A percentile compares a stretch with the other conserved stretches of the same genome.
phyloP scores from a whole-genome alignment of 1,139 yeast genomes.

The Blastobotrys indianensis region DNA sequence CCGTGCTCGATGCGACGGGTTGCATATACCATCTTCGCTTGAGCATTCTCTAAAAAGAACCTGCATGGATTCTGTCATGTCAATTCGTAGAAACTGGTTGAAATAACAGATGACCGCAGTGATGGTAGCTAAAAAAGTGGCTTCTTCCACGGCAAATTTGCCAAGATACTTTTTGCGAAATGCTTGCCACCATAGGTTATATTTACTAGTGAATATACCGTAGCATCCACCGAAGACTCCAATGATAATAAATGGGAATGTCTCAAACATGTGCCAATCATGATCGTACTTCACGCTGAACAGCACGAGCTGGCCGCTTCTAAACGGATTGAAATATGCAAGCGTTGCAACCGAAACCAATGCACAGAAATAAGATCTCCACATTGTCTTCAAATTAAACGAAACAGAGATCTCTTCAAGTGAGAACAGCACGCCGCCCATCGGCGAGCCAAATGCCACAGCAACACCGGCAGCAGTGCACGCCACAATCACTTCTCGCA shows the following conservation, averaged over 20 bases:
- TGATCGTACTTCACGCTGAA: conserved; percentile 83
- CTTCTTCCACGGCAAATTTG: conserved; percentile 62
- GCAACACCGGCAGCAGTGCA: conserved; percentile 94
- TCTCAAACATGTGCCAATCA: conserved; percentile 82
- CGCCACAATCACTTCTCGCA: conserved; percentile 63
- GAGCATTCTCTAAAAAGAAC: conserved; percentile 81
- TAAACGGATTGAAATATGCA: conserved; percentile 70
- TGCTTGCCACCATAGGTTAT: conserved; percentile 70
- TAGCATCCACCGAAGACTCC: conserved; percentile 91
- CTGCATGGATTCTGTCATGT: conserved; percentile 96
- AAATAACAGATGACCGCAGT: conserved; percentile 79
- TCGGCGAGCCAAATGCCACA: conserved; percentile 90
- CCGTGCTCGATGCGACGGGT: conserved; percentile 16
- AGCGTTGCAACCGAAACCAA: conserved; percentile 79
- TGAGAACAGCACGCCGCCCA: conserved; percentile 88
- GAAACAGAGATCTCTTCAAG: conserved; percentile 70
- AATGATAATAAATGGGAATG: conserved; percentile 68
- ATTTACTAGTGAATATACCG: conserved; percentile 75
- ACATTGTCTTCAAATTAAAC: conserved; percentile 71
- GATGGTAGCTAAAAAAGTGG: conserved; percentile 54
- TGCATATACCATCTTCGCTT: conserved; percentile 30
- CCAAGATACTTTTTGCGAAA: conserved; percentile 68
- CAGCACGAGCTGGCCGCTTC: conserved; percentile 89
- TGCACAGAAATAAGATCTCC: conserved; percentile 91
- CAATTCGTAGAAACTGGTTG: conserved; percentile 71